phyloP scores from a whole-genome alignment of 768 basidiomycete genomes.

The Hygrocybe punicea region DNA sequence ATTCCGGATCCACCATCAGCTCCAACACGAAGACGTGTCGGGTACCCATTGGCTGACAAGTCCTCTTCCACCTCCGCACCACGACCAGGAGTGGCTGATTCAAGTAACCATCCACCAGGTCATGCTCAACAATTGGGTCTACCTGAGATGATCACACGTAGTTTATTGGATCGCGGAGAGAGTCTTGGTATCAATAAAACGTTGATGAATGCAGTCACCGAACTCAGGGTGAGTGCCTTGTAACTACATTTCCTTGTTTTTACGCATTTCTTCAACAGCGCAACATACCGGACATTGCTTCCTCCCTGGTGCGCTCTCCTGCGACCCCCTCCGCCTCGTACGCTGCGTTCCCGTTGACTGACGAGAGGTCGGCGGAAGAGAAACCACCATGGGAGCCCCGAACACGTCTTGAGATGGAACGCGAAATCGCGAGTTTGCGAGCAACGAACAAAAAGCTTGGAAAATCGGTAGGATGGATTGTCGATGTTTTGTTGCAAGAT shows the following conservation, averaged over 20 bases:
- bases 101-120: slow-evolving; percentile 15
- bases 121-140: slow-evolving; percentile 49
- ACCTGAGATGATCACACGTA: slow-evolving; percentile 69
- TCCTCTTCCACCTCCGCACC: slow-evolving; percentile 19
- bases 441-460: slow-evolving; percentile 62
- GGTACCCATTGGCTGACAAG: slow-evolving; percentile 28
- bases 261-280: slow-evolving; percentile 43
- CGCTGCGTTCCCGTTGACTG: slow-evolving; percentile 58
- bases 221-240: slow-evolving; percentile 55
- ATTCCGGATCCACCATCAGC: slow-evolving; percentile 47
- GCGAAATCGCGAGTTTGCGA: slow-evolving; percentile 53
- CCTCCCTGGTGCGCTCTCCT: slow-evolving; percentile 60
- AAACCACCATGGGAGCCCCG: slow-evolving; percentile 67
- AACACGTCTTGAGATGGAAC: slow-evolving; percentile 67
- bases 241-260: slow-evolving; percentile 5
- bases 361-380: slow-evolving; percentile 56
- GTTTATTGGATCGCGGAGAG: slow-evolving; percentile 72
- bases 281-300: slow-evolving; percentile 81
- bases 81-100: slow-evolving; percentile 19
- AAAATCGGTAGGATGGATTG: slow-evolving; percentile 68
- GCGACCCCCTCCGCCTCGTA: slow-evolving; percentile 33
- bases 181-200: slow-evolving; percentile 83
- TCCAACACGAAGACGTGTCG: slow-evolving; percentile 35
- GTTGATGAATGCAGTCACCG: slow-evolving; percentile 74
- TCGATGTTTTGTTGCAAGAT: slow-evolving; percentile 65